Evolutionary conservation across 257 asterid genomes (phyloP).

Genomic region (Capsicum rhomboideum): DNA sequence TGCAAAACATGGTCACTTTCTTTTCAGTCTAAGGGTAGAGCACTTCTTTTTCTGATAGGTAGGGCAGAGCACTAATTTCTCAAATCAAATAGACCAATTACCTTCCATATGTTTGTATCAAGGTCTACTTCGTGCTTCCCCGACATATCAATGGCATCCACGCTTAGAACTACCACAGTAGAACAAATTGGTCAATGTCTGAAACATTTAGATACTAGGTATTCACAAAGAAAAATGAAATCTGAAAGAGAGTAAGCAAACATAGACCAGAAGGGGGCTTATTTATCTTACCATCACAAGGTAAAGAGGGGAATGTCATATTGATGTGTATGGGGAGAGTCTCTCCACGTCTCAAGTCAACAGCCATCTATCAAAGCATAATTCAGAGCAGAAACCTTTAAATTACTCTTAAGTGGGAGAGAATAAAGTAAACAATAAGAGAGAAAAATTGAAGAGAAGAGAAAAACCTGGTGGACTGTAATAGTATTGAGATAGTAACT

Average conservation of each 20-base stretch:
- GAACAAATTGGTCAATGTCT: not conserved
- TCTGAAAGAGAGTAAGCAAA: not conserved
- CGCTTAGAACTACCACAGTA: constrained; percentile 64
- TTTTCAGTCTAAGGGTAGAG: not conserved
- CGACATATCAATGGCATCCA: constrained; percentile 96
- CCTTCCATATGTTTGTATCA: constrained; percentile 99
- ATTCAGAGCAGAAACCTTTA: not conserved
- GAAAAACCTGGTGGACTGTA: constrained; percentile 79
- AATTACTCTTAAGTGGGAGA: not conserved
- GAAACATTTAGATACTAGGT: not conserved
- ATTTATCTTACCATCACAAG: constrained; percentile 80
- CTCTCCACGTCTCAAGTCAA: constrained; percentile 91
- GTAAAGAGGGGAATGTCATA: constrained; percentile 93
- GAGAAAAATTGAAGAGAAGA: constrained; percentile 4
- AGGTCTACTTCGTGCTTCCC: constrained; percentile 99
- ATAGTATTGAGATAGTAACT: constrained; percentile 74
- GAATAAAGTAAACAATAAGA: not conserved
- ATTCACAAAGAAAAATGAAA: not conserved
- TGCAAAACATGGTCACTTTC: not conserved
- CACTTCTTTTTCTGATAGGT: not conserved
- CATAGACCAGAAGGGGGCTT: not conserved
- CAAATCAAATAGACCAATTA: constrained; percentile 13
- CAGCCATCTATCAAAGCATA: constrained; percentile 67
- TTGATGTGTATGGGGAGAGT: constrained; percentile 95
- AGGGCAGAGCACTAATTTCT: not conserved